Evolutionary conservation across 257 asterid species (phyloP).

Genomic region (Gentiana dahurica): DNA sequence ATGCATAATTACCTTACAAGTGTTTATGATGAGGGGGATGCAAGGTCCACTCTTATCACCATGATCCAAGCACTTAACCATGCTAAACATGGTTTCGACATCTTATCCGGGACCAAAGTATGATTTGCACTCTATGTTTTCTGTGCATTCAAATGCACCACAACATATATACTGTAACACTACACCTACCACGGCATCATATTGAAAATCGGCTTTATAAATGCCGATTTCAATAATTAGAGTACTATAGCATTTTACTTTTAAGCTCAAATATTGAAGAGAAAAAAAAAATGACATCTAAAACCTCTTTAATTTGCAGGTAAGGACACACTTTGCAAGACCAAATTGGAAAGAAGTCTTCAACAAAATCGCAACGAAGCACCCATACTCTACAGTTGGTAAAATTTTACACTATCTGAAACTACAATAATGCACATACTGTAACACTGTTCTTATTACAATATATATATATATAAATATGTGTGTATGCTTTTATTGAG

Average conservation of each 20-base stretch:
- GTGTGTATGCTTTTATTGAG: not conserved
- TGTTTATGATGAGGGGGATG: conserved; percentile 94
- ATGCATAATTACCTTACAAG: conserved; percentile 93
- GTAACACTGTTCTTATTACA: not conserved
- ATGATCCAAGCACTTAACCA: conserved; percentile 96
- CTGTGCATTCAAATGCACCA: too few species aligned
- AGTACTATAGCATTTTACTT: too few species aligned
- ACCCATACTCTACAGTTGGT: conserved; percentile 85
- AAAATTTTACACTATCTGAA: conserved; percentile 10
- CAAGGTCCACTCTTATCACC: conserved; percentile 87
- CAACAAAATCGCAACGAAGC: conserved; percentile 62
- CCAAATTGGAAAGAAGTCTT: conserved; percentile 76
- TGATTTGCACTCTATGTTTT: conserved; percentile 2
- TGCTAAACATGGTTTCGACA: conserved; percentile 92
- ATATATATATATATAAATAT: too few species aligned
- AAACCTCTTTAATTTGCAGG: conserved; percentile 35
- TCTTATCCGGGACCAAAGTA: conserved; percentile 92
- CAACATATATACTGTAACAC: too few species aligned
- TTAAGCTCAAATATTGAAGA: too few species aligned
- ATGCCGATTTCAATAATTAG: not conserved
- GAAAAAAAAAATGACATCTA: not conserved
- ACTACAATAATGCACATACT: not conserved
- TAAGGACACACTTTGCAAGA: conserved; percentile 38
- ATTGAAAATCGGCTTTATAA: too few species aligned
- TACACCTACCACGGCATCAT: too few species aligned